Conservation (phyloP, 257 asterid genomes). For the Solanum chmielewskii region DNA sequence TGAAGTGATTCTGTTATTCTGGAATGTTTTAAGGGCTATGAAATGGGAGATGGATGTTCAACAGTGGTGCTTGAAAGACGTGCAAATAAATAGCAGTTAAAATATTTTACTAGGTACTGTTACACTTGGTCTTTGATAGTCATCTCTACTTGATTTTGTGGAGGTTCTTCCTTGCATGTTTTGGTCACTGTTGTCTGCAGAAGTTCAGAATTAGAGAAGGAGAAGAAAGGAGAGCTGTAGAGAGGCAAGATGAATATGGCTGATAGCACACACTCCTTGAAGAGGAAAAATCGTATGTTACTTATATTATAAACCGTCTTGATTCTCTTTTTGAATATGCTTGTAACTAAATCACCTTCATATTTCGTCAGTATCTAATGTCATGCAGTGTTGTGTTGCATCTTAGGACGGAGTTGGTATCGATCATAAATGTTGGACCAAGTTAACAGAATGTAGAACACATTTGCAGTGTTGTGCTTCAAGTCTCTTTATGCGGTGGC, state of each 20-base stretch:
- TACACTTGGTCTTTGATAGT: not conserved
- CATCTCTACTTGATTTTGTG: not conserved
- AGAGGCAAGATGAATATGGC: not conserved
- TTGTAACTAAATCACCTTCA: not conserved
- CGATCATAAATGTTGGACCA: not conserved
- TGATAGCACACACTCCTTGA: not conserved
- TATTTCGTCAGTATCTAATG: not conserved
- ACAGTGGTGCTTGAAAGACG: not conserved
- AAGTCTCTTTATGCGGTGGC: not conserved
- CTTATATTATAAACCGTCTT: not conserved
- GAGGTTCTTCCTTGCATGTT: not conserved
- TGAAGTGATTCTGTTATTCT: not conserved
- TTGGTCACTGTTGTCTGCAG: not conserved
- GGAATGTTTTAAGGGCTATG: not conserved
- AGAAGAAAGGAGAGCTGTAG: not conserved
- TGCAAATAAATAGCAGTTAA: not conserved
- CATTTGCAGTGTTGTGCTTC: not conserved
- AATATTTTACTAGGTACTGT: not conserved
- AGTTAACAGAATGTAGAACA: not conserved
- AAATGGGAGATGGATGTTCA: not conserved
- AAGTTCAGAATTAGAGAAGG: not conserved
- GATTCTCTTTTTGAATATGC: not conserved
- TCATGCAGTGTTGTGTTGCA: not conserved
- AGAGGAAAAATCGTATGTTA: not conserved
- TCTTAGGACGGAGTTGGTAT: not conserved